These are phyloP conservation scores for Fusarium pseudoanthophilum DNA, from an alignment of 2,329 filamentous ascomycete genomes.

Conservation along the genomic window DNA sequence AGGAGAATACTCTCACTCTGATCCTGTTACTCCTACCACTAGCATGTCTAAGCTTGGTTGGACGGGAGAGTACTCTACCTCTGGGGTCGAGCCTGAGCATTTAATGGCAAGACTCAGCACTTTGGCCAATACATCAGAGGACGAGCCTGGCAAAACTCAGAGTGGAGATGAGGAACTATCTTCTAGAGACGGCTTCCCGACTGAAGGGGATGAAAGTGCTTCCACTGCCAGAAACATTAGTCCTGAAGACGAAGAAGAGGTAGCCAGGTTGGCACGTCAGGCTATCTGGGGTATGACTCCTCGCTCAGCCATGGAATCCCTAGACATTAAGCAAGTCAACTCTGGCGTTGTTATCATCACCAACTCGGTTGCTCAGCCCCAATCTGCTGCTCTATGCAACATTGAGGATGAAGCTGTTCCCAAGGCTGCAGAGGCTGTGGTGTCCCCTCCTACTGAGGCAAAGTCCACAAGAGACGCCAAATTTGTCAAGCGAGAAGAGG, in stretches of 20 bases:
- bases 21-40: neutral
- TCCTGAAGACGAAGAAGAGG: neutral
- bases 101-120: neutral
- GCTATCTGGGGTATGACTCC: neutral
- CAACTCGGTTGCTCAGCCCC: neutral
- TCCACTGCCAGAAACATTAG: no score
- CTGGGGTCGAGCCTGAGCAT: neutral
- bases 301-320: neutral
- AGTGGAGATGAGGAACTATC: fast-evolving
- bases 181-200: neutral
- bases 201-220: no score
- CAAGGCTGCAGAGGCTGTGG: no score
- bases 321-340: neutral
- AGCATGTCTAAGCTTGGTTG: neutral
- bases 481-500: neutral
- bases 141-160: no score
- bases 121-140: neutral
- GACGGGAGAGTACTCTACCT: neutral
- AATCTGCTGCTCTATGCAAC: neutral
- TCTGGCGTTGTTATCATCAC: neutral
- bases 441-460: neutral
- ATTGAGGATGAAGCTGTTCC: neutral
- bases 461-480: no score
- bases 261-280: neutral
- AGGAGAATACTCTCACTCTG: neutral